Conservation (phyloP, 2,329 filamentous ascomycete species). For the Aurifilum marmelostoma region DNA sequence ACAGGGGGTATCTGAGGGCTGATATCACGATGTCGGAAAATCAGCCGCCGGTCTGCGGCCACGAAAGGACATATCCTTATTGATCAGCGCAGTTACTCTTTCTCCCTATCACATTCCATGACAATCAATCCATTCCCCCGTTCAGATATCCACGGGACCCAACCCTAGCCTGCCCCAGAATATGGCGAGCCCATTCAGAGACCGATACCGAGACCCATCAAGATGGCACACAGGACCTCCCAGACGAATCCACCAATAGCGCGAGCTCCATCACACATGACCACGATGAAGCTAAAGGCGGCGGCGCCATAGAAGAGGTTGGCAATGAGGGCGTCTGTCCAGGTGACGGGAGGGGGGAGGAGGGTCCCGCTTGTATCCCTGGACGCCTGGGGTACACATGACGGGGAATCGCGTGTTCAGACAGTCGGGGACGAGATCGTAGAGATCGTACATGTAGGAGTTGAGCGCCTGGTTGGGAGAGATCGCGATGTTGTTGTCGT, state of each 20-base stretch:
- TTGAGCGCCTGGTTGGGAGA: background rate
- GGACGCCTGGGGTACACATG: background rate
- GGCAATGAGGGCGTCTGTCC: background rate
- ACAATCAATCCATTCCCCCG: background rate
- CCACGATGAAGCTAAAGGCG: background rate
- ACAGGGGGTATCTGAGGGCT: background rate
- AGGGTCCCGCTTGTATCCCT: background rate
- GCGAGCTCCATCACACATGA: constrained; percentile 3
- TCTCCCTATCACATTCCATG: background rate
- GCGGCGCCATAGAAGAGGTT: background rate
- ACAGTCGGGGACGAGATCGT: constrained; percentile 1
- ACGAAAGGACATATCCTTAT: background rate
- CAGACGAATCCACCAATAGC: background rate
- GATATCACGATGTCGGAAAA: background rate
- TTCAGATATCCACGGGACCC: too few species aligned
- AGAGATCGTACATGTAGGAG: background rate
- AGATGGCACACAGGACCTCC: background rate
- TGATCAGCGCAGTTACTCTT: background rate
- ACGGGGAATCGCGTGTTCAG: constrained; percentile 4
- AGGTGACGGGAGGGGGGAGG: background rate
- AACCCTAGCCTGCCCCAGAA: background rate
- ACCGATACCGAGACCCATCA: background rate
- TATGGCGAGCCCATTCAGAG: background rate
- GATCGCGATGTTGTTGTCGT: background rate
- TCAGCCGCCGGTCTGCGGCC: background rate